A percentile compares a stretch with the other conserved stretches of the same genome.
phyloP scores from a whole-genome alignment of 768 basidiomycete genomes.

The Dioszegia aurantiaca region DNA sequence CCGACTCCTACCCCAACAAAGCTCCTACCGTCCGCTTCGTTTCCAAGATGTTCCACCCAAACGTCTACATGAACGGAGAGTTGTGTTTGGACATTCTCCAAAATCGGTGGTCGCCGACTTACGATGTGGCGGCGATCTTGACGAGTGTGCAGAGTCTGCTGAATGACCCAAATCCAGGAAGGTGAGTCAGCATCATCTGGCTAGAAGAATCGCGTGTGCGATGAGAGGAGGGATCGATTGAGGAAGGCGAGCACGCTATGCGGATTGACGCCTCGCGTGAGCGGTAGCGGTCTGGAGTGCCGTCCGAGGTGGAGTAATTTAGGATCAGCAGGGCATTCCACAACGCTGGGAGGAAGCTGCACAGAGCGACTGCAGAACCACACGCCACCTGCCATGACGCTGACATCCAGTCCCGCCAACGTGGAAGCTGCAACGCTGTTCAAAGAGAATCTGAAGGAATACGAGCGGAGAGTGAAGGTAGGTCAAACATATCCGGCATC shows the following conservation, averaged over 20 bases:
- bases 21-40: slow-evolving; percentile 97
- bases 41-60: slow-evolving; percentile 95
- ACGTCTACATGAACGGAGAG: slow-evolving; percentile 97
- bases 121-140: slow-evolving; percentile 96
- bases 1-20: slow-evolving; percentile 98
- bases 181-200: slow-evolving; percentile 48
- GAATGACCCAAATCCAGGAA: slow-evolving; percentile 95
- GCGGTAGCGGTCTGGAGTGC: too few species aligned
- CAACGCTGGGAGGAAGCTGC: too few species aligned
- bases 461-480: slow-evolving; percentile 80
- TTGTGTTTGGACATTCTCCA: slow-evolving; percentile 97
- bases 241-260: too few species aligned
- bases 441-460: slow-evolving; percentile 98
- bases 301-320: too few species aligned
- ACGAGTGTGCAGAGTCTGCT: slow-evolving; percentile 93
- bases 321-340: too few species aligned
- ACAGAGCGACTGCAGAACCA: too few species aligned
- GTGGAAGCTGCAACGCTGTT: slow-evolving; percentile 97
- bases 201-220: too few species aligned
- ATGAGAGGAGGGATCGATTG: too few species aligned
- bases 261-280: too few species aligned
- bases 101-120: slow-evolving; percentile 98
- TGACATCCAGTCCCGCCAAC: slow-evolving; percentile 75
- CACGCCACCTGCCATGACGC: not conserved
- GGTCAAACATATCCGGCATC: slow-evolving; percentile 8